These are phyloP conservation scores for Hyaloperonospora brassicae DNA, from an alignment of 352 stramenopile species.

Conservation along the genomic window DNA sequence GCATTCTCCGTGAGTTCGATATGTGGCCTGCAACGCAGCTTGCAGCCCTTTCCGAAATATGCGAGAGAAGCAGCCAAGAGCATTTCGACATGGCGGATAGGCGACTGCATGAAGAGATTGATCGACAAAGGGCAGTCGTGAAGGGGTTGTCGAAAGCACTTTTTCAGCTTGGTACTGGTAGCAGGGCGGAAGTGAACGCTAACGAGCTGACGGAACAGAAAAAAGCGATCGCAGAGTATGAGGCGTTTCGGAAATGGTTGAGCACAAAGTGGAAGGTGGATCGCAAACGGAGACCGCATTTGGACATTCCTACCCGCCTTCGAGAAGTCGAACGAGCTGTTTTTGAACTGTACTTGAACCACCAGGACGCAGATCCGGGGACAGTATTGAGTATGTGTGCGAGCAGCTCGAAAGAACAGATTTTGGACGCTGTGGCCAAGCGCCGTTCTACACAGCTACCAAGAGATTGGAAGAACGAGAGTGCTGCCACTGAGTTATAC, in stretches of 20 bases:
- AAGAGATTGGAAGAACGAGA: neutral
- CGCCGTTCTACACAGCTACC: neutral
- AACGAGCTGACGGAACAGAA: neutral
- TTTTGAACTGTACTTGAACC: slow-evolving; percentile 6
- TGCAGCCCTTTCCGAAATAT: slow-evolving; percentile 3
- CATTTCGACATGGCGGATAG: slow-evolving; percentile 2
- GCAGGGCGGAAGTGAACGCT: neutral
- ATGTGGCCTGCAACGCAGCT: slow-evolving; percentile 24
- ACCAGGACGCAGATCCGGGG: neutral
- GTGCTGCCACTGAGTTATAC: neutral
- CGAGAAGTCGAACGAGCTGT: slow-evolving; percentile 8
- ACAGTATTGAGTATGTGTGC: slow-evolving; percentile 17
- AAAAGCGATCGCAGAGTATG: slow-evolving; percentile 4
- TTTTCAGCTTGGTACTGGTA: slow-evolving; percentile 5
- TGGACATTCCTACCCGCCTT: slow-evolving; percentile 14
- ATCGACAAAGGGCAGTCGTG: slow-evolving; percentile 7
- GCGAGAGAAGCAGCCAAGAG: slow-evolving; percentile 10
- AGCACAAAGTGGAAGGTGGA: slow-evolving; percentile 9
- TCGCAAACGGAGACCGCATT: slow-evolving; percentile 5
- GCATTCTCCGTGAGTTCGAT: slow-evolving; percentile 25
- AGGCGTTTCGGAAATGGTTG: slow-evolving; percentile 17
- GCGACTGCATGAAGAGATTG: slow-evolving; percentile 10
- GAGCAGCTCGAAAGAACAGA: neutral
- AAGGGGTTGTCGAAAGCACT: slow-evolving; percentile 8
- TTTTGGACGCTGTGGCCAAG: neutral